Evolutionary conservation across 352 stramenopile genomes (phyloP), one percentile per base, ranked within the genome.

Genomic region (Phytopythium delawarense): DNA sequence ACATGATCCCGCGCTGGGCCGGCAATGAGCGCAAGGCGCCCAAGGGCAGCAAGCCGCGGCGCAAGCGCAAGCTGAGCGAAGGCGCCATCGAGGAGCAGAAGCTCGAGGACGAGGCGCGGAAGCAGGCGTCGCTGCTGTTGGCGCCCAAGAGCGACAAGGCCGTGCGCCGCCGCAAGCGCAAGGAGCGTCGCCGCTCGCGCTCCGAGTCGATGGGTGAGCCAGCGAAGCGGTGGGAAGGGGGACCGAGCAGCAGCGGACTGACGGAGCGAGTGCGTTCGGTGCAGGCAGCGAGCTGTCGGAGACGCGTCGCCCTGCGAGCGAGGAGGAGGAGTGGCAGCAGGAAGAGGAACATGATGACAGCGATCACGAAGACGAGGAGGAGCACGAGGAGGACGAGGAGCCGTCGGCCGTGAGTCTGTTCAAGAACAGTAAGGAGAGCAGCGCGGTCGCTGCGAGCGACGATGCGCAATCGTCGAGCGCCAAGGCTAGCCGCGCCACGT

Each of bases 21-120:
- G 81, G 80, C 21, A 84, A 87, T 21, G 74, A 84, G 20, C 76
- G 65, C 48, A 83, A 75, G 28, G 60, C 45, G 0, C 9, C 40
- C 42, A 70, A 76, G 49, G 81, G 86, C 30, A 93, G 86, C 65
- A 90, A 84, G 63, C 80, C 76, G 56, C 84, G 84, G 15, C 82
- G 82, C 54, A 92, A 93, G 69, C 84, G 84, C 62, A 95, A 93
- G 63, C 70, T 95, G 57, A 95, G 84, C 57, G 86, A 92, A 63
- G 82, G 85, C 45, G 86, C 82, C 13, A 59, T 90, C 23, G 84
- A 91, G 42, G 82, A 93, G 67, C 80, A 88, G 59, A 70, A 65
- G 48, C 59, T 92, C 32, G 75, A 76, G 56, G 76, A 93, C 32
- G 79, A 93, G 48, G 82, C 85, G 61, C 83, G 84, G 20, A 73